phyloP scores from a whole-genome alignment of 768 basidiomycete genomes.

The Boletus bicolor region DNA sequence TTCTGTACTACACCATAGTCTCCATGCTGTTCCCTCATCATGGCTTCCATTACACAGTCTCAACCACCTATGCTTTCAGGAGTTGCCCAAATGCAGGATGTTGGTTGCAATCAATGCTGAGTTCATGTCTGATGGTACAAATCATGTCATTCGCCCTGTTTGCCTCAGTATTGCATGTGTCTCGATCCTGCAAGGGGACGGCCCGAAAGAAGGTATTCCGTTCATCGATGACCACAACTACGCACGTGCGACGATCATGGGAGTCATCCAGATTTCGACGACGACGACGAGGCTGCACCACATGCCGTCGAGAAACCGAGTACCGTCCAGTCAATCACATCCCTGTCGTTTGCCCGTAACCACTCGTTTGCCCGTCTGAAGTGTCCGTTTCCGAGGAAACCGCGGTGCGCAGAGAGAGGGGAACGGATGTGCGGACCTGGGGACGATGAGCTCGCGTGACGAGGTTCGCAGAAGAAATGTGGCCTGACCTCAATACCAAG shows the following conservation, averaged over 20 bases:
- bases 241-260: no score
- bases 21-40: no score
- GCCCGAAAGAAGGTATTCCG: constrained; percentile 74
- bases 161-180: constrained; percentile 91
- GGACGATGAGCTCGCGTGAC: background rate
- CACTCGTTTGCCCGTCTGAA: constrained; percentile 75
- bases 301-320: constrained; percentile 20
- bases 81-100: constrained; percentile 76
- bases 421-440: constrained; percentile 66
- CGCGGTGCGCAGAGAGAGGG: constrained; percentile 68
- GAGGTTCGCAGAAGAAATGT: no score
- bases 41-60: no score
- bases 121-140: constrained; percentile 94
- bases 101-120: constrained; percentile 96
- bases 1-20: no score
- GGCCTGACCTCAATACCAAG: constrained; percentile 45
- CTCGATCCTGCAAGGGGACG: constrained; percentile 87
- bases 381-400: constrained; percentile 77
- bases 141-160: constrained; percentile 87
- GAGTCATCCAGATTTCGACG: background rate
- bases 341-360: constrained; percentile 59
- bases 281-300: background rate
- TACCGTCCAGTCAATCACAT: constrained; percentile 54
- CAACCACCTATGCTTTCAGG: constrained; percentile 44
- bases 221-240: constrained; percentile 84